A percentile compares a stretch with the other conserved stretches of the same genome.
phyloP scores from a whole-genome alignment of 2,329 filamentous ascomycete species.

The Aspergillus pseudotamarii region DNA sequence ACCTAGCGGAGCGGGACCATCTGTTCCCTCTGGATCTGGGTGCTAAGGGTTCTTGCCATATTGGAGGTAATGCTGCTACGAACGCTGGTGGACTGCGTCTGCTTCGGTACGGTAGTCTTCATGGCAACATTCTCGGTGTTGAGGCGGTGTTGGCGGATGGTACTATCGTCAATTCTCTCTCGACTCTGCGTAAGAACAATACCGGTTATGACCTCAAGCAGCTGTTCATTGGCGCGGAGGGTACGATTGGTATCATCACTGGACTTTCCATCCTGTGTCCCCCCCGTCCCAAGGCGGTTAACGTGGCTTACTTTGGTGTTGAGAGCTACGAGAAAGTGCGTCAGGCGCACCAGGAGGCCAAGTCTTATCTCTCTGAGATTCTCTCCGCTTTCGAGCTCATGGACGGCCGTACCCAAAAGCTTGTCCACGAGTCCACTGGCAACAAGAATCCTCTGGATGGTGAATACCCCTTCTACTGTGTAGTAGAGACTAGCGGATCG shows the following conservation, averaged over 20 bases:
- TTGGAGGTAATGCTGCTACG: conserved; percentile 93
- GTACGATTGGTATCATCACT: conserved; percentile 92
- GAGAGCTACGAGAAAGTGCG: conserved; percentile 89
- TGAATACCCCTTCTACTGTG: conserved; percentile 90
- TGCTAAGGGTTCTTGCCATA: conserved; percentile 94
- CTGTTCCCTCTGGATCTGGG: conserved; percentile 97
- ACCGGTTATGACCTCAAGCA: conserved; percentile 98
- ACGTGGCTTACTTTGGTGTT: conserved; percentile 92
- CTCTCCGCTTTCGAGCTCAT: conserved; percentile 97
- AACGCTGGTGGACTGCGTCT: conserved; percentile 92
- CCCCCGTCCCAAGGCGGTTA: conserved; percentile 81
- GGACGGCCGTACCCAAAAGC: conserved; percentile 79
- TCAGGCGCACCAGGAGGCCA: conserved; percentile 83
- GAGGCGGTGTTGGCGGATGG: conserved; percentile 94
- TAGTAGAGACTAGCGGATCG: conserved; percentile 94
- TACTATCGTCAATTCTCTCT: conserved; percentile 86
- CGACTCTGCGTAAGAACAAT: conserved; percentile 93
- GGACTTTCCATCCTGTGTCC: conserved; percentile 87
- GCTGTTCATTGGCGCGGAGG: conserved; percentile 93
- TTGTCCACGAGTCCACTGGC: conserved; percentile 74
- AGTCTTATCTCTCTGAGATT: conserved; percentile 88
- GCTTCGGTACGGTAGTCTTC: conserved; percentile 88
- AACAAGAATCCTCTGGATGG: conserved; percentile 80
- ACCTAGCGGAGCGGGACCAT: conserved; percentile 77
- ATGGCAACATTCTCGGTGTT: conserved; percentile 88